Evolutionary conservation across 768 basidiomycete species (phyloP).

Genomic region (Pleurotus salmoneostramineus): DNA sequence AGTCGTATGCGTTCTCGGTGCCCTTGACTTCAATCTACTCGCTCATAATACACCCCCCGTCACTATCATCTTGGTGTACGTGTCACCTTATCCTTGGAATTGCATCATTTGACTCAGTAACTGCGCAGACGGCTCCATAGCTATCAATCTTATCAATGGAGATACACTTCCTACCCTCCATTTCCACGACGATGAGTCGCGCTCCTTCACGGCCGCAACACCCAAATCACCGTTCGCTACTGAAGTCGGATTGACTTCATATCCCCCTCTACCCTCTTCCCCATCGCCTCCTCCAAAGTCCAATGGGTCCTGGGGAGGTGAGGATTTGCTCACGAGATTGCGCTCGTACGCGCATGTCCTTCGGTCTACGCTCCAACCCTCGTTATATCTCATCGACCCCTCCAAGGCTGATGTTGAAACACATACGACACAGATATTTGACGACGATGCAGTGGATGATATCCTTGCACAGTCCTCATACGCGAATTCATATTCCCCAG

Average conservation of each 20-base stretch:
- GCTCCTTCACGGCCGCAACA: conserved; percentile 61
- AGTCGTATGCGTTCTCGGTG: conserved; percentile 95
- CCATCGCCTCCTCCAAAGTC: conserved; percentile 38
- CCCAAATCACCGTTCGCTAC: conserved; percentile 25
- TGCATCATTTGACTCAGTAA: conserved; percentile 5
- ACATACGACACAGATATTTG: conserved; percentile 81
- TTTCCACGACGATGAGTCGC: conserved; percentile 97
- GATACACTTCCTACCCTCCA: conserved; percentile 85
- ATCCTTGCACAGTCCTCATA: conserved; percentile 80
- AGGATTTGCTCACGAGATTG: conserved; percentile 77
- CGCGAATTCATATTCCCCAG: conserved; percentile 72
- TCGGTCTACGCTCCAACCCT: conserved; percentile 81
- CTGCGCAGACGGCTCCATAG: conserved; percentile 74
- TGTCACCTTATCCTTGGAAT: conserved; percentile 15
- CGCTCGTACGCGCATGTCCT: conserved; percentile 76
- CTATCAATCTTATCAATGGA: conserved; percentile 83
- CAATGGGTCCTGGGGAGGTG: conserved; percentile 77
- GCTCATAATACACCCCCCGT: conserved; percentile 79
- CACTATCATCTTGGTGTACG: conserved; percentile 80
- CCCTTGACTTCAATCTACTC: conserved; percentile 88
- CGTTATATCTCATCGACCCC: conserved; percentile 89
- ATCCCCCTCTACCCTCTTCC: conserved; percentile 58
- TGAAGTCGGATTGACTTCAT: conserved; percentile 42
- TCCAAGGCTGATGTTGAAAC: conserved; percentile 89
- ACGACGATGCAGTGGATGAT: conserved; percentile 84